Base-by-base conservation (phyloP, 2,329 filamentous ascomycete species). In the Botryotinia convoluta region DNA sequence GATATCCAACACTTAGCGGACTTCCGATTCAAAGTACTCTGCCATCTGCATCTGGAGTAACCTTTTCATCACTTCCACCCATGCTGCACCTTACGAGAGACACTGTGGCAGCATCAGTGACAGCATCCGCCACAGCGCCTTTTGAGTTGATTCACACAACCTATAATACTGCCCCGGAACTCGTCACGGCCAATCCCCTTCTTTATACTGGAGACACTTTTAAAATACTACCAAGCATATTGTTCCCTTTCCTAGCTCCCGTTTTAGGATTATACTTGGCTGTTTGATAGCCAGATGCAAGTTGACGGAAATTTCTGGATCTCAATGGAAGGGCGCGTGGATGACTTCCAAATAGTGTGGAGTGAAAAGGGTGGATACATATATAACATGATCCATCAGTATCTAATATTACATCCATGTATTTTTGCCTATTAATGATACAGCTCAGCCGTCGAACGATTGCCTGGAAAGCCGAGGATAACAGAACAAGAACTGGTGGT, bases 1-100 rank as follows among this genome's bases (percentile, higher is more conserved):
- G 59, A 59, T 78, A 71, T 73, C 73, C 76, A n/a, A 78, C 74
- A 44, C 72, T 76, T 62, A 78, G 77, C 63, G 68, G 68, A 45
- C 73, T 62, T 69, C 73, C 67, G 16, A 75, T 69, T 10, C 72
- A 77, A 64, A 78, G 76, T 69, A 73, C 51, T 32, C n/a, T 54
- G 18, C 63, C 78, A 65, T 44, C 60, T 42, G 20, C 42, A 48
- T 62, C 72, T 45, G 60, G 29, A 29, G 22, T 44, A 22, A 42
- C 39, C 20, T 45, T 60, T 37, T 69, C 71, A 39, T 72, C 71
- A 20, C 45, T 73, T 76, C 48, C 65, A 57, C 71, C 57, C 8
- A n/a, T 57, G 8, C 37, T 48, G 60, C 64, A 72, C 32, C 18
- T 59, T 60, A 60, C 72, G 10, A 42, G 64, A 45, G 60, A 73